Conservation (phyloP, 805 yeast genomes). For the Yarrowia sp. region DNA sequence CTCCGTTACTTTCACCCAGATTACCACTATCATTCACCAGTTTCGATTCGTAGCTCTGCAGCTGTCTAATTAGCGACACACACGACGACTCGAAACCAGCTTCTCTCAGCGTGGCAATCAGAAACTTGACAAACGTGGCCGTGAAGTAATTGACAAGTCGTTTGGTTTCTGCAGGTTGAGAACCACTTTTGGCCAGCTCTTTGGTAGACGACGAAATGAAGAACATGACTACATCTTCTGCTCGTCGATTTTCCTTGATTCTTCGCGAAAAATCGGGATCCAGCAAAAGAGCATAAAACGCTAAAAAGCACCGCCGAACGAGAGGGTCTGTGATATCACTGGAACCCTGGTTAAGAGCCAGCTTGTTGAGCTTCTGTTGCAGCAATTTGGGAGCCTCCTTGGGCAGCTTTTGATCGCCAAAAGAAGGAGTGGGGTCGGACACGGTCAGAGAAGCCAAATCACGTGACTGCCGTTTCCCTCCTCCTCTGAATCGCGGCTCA, state of each 20-base stretch:
- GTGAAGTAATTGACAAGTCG: slow-evolving; percentile 45
- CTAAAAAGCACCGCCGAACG: slow-evolving; percentile 63
- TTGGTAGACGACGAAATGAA: slow-evolving; percentile 49
- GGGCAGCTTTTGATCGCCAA: slow-evolving; percentile 46
- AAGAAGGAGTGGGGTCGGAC: slow-evolving; percentile 42
- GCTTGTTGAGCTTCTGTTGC: slow-evolving; percentile 49
- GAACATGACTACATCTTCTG: slow-evolving; percentile 50
- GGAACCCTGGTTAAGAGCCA: slow-evolving; percentile 48
- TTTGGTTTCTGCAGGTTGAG: slow-evolving; percentile 52
- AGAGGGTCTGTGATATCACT: slow-evolving; percentile 52
- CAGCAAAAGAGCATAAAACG: slow-evolving; percentile 67
- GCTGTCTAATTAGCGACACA: slow-evolving; percentile 44
- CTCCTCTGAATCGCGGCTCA: slow-evolving; percentile 36
- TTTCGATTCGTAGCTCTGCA: slow-evolving; percentile 36
- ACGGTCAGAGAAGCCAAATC: slow-evolving; percentile 11
- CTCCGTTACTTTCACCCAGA: neutral
- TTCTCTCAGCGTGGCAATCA: slow-evolving; percentile 43
- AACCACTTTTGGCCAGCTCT: slow-evolving; percentile 46
- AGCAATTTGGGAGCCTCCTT: slow-evolving; percentile 47
- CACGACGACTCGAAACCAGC: slow-evolving; percentile 40
- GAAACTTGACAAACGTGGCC: slow-evolving; percentile 47
- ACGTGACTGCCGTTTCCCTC: slow-evolving; percentile 40
- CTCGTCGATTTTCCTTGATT: slow-evolving; percentile 49
- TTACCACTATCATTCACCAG: slow-evolving; percentile 13
- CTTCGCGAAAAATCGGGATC: slow-evolving; percentile 55